These are phyloP conservation scores for Malus fusca DNA, from an alignment of 306 rosid genomes.

Conservation along the genomic window DNA sequence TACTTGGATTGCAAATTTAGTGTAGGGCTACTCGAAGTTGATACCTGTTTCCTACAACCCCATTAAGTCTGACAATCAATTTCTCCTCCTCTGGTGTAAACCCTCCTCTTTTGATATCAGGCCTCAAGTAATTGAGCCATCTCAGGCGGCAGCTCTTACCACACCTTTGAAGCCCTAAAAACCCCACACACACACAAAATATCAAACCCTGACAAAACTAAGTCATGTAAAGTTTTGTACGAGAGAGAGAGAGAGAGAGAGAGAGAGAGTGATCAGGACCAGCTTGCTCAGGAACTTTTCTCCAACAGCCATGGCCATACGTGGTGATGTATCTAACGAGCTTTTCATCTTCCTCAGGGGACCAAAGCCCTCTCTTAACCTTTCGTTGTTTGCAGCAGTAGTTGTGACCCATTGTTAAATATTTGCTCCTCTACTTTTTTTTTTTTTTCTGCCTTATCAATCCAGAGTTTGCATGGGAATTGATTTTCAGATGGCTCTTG, in stretches of 20 bases:
- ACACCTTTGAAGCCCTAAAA: conserved; percentile 87
- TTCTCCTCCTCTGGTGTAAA: conserved; percentile 92
- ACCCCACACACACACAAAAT: neutral
- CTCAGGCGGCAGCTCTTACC: conserved; percentile 96
- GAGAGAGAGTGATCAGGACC: conserved; percentile 20
- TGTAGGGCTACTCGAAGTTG: neutral
- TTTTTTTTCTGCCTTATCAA: neutral
- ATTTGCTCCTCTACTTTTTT: neutral
- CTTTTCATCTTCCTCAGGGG: conserved; percentile 96
- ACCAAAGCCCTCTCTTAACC: conserved; percentile 98
- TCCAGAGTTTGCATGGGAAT: neutral
- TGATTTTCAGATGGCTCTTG: neutral
- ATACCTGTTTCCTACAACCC: conserved; percentile 93
- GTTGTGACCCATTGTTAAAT: conserved; percentile 70
- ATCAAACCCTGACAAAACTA: neutral
- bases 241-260: neutral
- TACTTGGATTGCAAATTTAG: neutral
- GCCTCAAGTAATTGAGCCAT: conserved; percentile 97
- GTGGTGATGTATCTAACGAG: conserved; percentile 82
- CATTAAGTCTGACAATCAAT: conserved; percentile 87
- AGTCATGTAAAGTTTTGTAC: neutral
- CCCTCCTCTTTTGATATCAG: conserved; percentile 94
- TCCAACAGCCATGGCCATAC: conserved; percentile 96
- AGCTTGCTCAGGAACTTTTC: conserved; percentile 96
- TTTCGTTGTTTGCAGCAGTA: conserved; percentile 97